Base-by-base conservation (phyloP, 169 alveolate species). In the Perkinsus chesapeaki region DNA sequence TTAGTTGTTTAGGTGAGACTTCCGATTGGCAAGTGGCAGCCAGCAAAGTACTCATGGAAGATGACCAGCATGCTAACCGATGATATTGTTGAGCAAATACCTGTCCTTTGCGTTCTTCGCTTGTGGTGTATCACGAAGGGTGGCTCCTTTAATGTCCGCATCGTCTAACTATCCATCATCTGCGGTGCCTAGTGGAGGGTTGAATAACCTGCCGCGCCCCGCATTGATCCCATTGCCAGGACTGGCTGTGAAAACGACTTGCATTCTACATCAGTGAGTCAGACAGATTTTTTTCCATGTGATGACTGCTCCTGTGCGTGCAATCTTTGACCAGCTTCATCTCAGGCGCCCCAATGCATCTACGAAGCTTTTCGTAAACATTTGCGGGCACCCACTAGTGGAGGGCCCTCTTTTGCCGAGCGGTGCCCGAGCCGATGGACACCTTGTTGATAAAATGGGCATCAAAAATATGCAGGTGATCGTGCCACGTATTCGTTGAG, bases 331-430 rank as follows among this genome's bases (percentile, higher is more conserved):
- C 60, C 16, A 16, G 60, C 12, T 60, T 9, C 82, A 20, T 34
- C 37, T 60, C 82, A 60, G 82, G 82, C 82, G 82, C 31, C 82
- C 82, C 31, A 60, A 60, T 34, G 27, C 82, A 1, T 20, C 31
- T 16, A 60, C 82, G 82, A 60, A 60, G 82, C 39, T 91, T 73
- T 91, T 39, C 73, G 39, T 91, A 9, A 91, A 91, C 34, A 39
- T 91, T 23, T 91, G 93, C 39, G 36, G 47, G 39, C 93, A 91
- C 31, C 93, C 93, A 27, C 39, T 91, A 73, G 60, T 91, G 82
- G 93, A 91, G 48, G 73, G 39, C 19, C 93, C 93, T 36, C 73
- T 31, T 39, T n/a, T 91, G 93, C 93, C 93, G 12, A 91, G 60
- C 43, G 73, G 73, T 12, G 39, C 47, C 1, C 3, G 47, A 31